Base-by-base conservation (phyloP, 2,329 filamentous ascomycete species). In the Ophiocordyceps camponoti-saundersi region DNA sequence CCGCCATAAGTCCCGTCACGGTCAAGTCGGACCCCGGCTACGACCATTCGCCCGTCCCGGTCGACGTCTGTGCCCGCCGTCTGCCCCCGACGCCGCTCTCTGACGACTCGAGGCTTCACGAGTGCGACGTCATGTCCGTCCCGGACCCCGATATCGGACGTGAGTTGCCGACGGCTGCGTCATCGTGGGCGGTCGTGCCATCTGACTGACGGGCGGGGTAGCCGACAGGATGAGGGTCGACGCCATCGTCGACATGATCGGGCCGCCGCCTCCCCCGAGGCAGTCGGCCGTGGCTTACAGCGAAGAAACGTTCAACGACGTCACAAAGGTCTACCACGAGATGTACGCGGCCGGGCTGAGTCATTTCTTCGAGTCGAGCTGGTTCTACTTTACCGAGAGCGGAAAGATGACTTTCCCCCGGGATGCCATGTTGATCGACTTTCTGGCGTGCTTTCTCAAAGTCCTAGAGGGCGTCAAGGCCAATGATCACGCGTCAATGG, bases 361-460 rank as follows among this genome's bases (percentile, higher is more conserved):
- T 61, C 74, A 75, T 45, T 81, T 92, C 51, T 75, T 93, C 51
- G 89, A 95, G 61, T 85, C 86, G 7, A 73, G 72, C 26, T 96
- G 89, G 89, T 95, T 86, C 65, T 76, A 69, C 49, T 67, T 71
- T 44, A 59, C 59, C 44, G 70, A 69, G 15, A 63, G 66, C 49
- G 61, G 66, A 46, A 60, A 65, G 39, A 66, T 64, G 57, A 58
- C 68, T n/a, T 64, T 77, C 48, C 66, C 67, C 47, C 63, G 66
- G 45, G 69, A 83, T 57, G 65, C 69, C 26, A 65, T 67, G 26
- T 66, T 86, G n/a, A 69, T 82, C 53, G 76, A 80, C 46, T 74
- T 81, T 50, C 77, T 89, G 58, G 73, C 74, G 6, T 72, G 75
- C 16, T 80, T 89, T 53, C 69, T 88, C 36, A 65, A 69, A 41